These are phyloP conservation scores for Closterium sp. DNA, from an alignment of 139 green algal species.

Conservation along the genomic window DNA sequence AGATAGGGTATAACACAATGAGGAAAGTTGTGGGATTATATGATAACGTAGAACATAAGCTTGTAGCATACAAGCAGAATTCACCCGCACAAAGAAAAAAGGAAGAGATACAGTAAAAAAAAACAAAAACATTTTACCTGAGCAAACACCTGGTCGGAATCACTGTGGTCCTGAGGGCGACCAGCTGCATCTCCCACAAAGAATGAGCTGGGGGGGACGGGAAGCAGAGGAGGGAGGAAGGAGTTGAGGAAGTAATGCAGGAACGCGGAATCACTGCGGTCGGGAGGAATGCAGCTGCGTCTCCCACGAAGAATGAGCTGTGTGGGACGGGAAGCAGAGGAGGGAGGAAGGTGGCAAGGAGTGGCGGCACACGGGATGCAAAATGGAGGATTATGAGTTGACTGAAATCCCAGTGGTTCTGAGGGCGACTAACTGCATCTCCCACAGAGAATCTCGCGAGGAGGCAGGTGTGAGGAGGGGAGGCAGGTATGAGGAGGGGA, in stretches of 20 bases:
- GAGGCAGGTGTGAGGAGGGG: no score
- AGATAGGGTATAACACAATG: neutral
- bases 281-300: neutral
- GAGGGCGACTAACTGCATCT: no score
- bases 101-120: neutral
- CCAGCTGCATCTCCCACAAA: constrained; percentile 22
- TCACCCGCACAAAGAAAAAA: neutral
- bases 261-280: neutral
- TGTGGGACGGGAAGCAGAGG: neutral
- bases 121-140: neutral
- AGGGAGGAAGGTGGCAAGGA: no score
- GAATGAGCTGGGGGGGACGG: neutral
- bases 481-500: no score
- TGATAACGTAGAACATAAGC: no score
- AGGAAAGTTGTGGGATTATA: no score
- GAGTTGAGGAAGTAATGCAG: no score
- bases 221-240: no score
- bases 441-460: no score
- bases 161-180: neutral
- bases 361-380: neutral
- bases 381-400: neutral
- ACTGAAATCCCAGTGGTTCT: neutral
- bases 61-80: no score
- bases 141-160: constrained; percentile 8
- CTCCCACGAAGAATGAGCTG: neutral